Conservation (phyloP, 768 basidiomycete genomes). For the Termitomyces sp. region DNA sequence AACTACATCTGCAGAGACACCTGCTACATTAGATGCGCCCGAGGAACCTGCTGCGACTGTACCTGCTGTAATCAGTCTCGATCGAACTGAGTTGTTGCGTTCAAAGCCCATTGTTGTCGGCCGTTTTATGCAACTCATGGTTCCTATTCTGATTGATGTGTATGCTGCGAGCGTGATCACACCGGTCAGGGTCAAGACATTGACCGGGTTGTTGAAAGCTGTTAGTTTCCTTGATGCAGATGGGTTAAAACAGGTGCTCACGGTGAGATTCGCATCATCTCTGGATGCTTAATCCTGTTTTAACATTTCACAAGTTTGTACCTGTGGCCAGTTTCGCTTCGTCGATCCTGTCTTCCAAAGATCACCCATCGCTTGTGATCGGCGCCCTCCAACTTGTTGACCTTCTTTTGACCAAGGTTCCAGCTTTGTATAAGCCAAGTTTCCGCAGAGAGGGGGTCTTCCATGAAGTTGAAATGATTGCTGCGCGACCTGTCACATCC, state of each 20-base stretch:
- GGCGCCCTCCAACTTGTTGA: slow-evolving; percentile 93
- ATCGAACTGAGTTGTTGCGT: slow-evolving; percentile 72
- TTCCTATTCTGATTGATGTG: slow-evolving; percentile 96
- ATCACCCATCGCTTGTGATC: slow-evolving; percentile 82
- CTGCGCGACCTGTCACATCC: slow-evolving; percentile 54
- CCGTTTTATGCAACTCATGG: slow-evolving; percentile 81
- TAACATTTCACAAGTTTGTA: slow-evolving; percentile 55
- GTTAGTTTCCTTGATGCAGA: slow-evolving; percentile 82
- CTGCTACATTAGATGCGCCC: slow-evolving; percentile 34
- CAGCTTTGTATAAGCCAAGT: slow-evolving; percentile 77
- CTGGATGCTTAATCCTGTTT: slow-evolving; percentile 1
- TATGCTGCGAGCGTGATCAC: slow-evolving; percentile 95
- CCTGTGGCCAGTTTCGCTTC: slow-evolving; percentile 95
- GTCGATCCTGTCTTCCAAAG: slow-evolving; percentile 87
- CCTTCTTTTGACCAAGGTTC: slow-evolving; percentile 78
- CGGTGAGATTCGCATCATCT: slow-evolving; percentile 40
- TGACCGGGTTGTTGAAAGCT: slow-evolving; percentile 85
- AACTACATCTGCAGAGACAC: slow-evolving; percentile 21
- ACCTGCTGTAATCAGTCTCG: slow-evolving; percentile 32
- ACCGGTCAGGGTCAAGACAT: slow-evolving; percentile 81
- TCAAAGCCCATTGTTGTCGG: slow-evolving; percentile 71
- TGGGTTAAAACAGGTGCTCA: slow-evolving; percentile 69
- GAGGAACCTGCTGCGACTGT: slow-evolving; percentile 25
- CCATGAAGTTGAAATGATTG: slow-evolving; percentile 83
- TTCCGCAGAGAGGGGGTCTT: slow-evolving; percentile 96